Base-by-base conservation (phyloP, 768 basidiomycete species). In the Daedaleopsis nitida region DNA sequence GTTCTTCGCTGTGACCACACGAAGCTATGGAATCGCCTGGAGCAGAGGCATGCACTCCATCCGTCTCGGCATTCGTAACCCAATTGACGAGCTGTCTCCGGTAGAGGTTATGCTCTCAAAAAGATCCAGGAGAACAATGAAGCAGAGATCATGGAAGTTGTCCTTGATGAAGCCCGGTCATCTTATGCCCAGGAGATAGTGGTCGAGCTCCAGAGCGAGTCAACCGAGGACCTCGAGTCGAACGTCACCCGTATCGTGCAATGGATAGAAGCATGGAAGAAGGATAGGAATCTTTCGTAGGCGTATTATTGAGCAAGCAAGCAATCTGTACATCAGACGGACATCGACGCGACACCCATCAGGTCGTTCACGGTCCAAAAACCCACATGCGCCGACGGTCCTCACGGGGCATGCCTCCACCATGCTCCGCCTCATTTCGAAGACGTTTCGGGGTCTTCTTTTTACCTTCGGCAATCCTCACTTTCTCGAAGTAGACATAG, bases 81-180 rank as follows among this genome's bases (percentile, higher is more conserved):
- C 19, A 57, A 21, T 34, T 34, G 23, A 21, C 43, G n/a, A 17
- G 39, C 51, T 23, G 11, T 24, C 50, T 48, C 23, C 24, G 45
- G 2, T 73, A 98, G 96, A 62, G 83, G 84, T 10, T 98, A 98
- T 71, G 78, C 91, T 1, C 74, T 95, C 52, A 92, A 92, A 73
- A 99, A 99, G 76, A 93, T 99, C 5, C 91, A 96, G 72, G 97
- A 99, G 76, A 99, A 99, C 74, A 96, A 98, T 74, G 91, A 96
- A 69, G 95, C 96, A 13, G 97, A 99, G 77, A 98, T 99, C 70
- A 97, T 98, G 95, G 81, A 92, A 69, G 86, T 95, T 53, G 87
- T 97, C 39, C 77, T 91, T 12, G 89, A 92, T 35, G 97, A 99
- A 73, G 96, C 96, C 4, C 81, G 86, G 47, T 86, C 86, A 42